Base-by-base conservation (phyloP, 1,139 yeast genomes). In the Candida sanyaensis region DNA sequence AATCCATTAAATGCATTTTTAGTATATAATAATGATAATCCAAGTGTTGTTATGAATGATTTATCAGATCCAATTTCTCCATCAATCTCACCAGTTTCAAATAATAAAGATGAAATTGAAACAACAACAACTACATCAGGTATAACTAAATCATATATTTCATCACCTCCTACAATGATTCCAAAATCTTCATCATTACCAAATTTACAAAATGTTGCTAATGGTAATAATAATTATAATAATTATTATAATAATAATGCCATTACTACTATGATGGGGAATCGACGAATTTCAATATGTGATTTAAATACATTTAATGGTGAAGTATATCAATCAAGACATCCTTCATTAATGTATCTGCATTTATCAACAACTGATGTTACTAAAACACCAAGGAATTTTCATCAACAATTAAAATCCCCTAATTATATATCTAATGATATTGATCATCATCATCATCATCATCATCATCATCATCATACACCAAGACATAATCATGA, bases 1-100 rank as follows among this genome's bases (percentile, higher is more conserved):
- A 51, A 55, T 23, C 72, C 73, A 6, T 50, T 63, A 31, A 59
- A 59, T 49, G 73, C 71, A 6, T 66, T 63, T 48, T 51, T 68
- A 23, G 59, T 68, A 3, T 55, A 55, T 38, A 45, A 45, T 13
- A 41, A 38, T 26, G 31, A 30, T 12, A 38, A 13, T 23, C 29
- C 24, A 30, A 37, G 42, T 29, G 13, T 17, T 12, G 33, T 9
- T 2, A 27, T 23, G 32, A 36, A 34, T 10, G 24, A 37, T 6
- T 12, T 37, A 3, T 17, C 32, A 6, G 37, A 36, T 10, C 31
- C 37, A 2, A 12, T 37, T 10, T 43, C 45, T 2, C 41, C 37
- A 4, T 9, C 29, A 13, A 31, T 37, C 4, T 37, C 45, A 30
- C 37, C 45, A 12, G 37, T 30, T 10, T 43, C 45, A 8, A 33